These are phyloP conservation scores for Phlyctochytrium bullatum DNA, from an alignment of 192 early-diverging fungal genomes.

Conservation along the genomic window DNA sequence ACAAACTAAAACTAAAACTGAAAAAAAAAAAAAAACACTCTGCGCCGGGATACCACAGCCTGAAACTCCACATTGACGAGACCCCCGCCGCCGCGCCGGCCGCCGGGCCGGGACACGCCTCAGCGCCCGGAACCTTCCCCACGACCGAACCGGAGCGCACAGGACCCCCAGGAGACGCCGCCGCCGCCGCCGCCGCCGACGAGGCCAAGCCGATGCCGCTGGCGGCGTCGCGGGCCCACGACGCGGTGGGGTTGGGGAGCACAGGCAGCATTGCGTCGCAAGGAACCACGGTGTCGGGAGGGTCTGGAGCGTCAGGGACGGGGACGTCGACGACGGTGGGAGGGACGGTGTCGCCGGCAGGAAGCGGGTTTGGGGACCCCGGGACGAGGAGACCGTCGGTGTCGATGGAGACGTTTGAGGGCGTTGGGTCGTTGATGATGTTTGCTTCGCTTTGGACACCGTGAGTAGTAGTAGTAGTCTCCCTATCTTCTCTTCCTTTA, in stretches of 20 bases:
- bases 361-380: not conserved
- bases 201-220: too few species aligned
- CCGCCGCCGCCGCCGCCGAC: not conserved
- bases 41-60: not conserved
- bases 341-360: not conserved
- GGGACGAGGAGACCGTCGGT: not conserved
- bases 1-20: too few species aligned
- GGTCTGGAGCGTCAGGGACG: not conserved
- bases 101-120: not conserved
- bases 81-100: not conserved
- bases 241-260: not conserved
- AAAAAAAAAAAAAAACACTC: too few species aligned
- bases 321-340: slow-evolving; percentile 3
- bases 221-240: not conserved
- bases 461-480: slow-evolving; percentile 5
- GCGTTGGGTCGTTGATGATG: slow-evolving; percentile 6
- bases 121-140: not conserved
- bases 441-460: slow-evolving; percentile 23
- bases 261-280: not conserved
- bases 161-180: not conserved
- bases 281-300: not conserved
- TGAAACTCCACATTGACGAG: not conserved
- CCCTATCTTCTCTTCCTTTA: not conserved
- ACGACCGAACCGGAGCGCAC: not conserved
- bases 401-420: not conserved